A percentile compares a stretch with the other conserved stretches of the same genome.
phyloP scores from a whole-genome alignment of 140 eudicot genomes.

The Cichorium intybus region DNA sequence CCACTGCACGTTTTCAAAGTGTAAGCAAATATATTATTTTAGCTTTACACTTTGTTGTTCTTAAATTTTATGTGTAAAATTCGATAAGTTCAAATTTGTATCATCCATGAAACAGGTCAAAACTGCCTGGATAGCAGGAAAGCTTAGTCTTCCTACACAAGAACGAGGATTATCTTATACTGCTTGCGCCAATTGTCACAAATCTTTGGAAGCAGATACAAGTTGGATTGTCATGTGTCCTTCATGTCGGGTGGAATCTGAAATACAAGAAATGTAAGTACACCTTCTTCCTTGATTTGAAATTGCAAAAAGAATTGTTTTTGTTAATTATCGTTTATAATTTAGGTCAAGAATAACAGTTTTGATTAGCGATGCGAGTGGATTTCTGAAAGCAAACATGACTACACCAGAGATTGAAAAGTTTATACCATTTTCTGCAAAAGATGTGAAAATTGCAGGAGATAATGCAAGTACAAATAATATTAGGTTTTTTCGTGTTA shows the following conservation, averaged over 20 bases:
- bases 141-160: background rate
- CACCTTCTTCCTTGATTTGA: too few relatives aligned
- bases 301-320: too few relatives aligned
- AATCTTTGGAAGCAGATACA: background rate
- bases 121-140: background rate
- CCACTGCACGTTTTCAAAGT: background rate
- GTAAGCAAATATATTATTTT: background rate
- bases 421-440: background rate
- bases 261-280: background rate
- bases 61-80: too few relatives aligned
- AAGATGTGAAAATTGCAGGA: background rate
- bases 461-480: background rate
- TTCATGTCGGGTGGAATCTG: too few relatives aligned
- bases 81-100: too few relatives aligned
- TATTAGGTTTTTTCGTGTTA: background rate
- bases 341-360: background rate
- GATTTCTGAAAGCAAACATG: background rate
- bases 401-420: background rate
- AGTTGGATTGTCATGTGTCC: background rate
- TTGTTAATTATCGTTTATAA: background rate
- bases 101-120: too few relatives aligned
- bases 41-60: too few relatives aligned
- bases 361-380: background rate
- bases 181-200: background rate
- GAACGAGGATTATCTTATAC: background rate